These are phyloP conservation scores for Exserohilum rostratum DNA, from an alignment of 2,329 filamentous ascomycete species.

Conservation along the genomic window DNA sequence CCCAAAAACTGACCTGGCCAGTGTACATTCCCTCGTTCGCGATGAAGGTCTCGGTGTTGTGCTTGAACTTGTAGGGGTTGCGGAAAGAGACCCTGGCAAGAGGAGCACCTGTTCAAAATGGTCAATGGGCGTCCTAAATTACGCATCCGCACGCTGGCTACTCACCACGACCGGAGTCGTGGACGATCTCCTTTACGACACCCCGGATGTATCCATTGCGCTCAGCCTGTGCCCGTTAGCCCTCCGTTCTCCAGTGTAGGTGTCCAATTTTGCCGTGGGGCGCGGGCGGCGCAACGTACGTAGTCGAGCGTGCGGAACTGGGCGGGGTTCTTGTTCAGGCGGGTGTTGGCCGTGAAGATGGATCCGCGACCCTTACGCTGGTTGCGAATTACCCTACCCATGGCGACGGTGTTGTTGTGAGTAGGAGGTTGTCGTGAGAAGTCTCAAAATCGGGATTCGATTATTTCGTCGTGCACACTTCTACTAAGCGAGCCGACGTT, in stretches of 20 bases:
- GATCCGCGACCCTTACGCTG: slow-evolving; percentile 74
- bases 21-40: slow-evolving; percentile 99
- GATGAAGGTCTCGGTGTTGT: slow-evolving; percentile 98
- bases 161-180: slow-evolving; percentile 95
- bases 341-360: slow-evolving; percentile 71
- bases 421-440: slow-evolving; percentile 20
- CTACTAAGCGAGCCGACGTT: not conserved
- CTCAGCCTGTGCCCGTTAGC: slow-evolving; percentile 64
- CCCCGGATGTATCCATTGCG: slow-evolving; percentile 97
- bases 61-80: slow-evolving; percentile 98
- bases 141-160: slow-evolving; percentile 18
- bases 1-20: slow-evolving; percentile 66
- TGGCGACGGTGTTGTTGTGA: slow-evolving; percentile 47
- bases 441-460: not conserved
- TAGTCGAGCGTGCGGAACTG: slow-evolving; percentile 98
- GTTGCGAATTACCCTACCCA: slow-evolving; percentile 77
- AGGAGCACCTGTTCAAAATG: slow-evolving; percentile 62
- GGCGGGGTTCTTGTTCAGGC: slow-evolving; percentile 89
- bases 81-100: slow-evolving; percentile 97
- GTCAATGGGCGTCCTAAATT: slow-evolving; percentile 25
- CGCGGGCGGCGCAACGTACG: slow-evolving; percentile 50
- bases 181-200: slow-evolving; percentile 98
- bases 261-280: slow-evolving; percentile 23
- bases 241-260: slow-evolving; percentile 33
- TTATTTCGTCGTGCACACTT: not conserved